These are phyloP conservation scores for Rhizodiscina lignyota DNA, from an alignment of 495 filamentous ascomycete species.

Conservation along the genomic window DNA sequence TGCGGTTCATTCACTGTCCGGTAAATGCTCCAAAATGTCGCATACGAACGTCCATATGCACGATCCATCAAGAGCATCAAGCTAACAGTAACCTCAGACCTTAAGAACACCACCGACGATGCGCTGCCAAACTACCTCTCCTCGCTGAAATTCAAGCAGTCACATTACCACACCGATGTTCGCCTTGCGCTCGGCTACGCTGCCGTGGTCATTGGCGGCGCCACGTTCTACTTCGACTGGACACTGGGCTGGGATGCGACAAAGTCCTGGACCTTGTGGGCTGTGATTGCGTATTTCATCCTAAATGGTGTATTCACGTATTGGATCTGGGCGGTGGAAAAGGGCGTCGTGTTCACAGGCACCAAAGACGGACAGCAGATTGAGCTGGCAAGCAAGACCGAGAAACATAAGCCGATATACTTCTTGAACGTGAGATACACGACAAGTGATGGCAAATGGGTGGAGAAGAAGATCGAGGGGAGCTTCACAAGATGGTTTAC, in stretches of 20 bases:
- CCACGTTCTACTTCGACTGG: slow-evolving; percentile 82
- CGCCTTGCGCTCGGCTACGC: slow-evolving; percentile 69
- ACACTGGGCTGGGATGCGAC: slow-evolving; percentile 74
- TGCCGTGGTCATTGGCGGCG: slow-evolving; percentile 62
- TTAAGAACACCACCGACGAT: slow-evolving; percentile 94
- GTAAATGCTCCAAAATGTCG: slow-evolving; percentile 29
- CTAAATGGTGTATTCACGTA: slow-evolving; percentile 65
- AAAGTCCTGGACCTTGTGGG: slow-evolving; percentile 54
- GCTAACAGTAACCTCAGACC: too few species aligned
- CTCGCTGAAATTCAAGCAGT: slow-evolving; percentile 63
- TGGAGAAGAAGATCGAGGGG: too few species aligned
- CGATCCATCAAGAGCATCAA: too few species aligned
- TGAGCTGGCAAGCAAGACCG: slow-evolving; percentile 41
- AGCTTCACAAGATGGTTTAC: slow-evolving; percentile 90
- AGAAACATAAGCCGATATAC: slow-evolving; percentile 69
- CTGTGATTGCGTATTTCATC: slow-evolving; percentile 62
- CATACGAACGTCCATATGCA: too few species aligned
- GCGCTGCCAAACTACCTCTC: slow-evolving; percentile 84
- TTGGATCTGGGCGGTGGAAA: slow-evolving; percentile 80
- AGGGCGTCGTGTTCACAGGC: slow-evolving; percentile 64
- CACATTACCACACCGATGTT: slow-evolving; percentile 64
- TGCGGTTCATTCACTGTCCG: slow-evolving; percentile 49
- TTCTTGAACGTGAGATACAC: slow-evolving; percentile 42
- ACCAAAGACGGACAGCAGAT: slow-evolving; percentile 33
- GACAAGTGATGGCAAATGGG: background rate